phyloP scores from a whole-genome alignment of 441 rosid species.

The Euphorbia schlechtendalii region DNA sequence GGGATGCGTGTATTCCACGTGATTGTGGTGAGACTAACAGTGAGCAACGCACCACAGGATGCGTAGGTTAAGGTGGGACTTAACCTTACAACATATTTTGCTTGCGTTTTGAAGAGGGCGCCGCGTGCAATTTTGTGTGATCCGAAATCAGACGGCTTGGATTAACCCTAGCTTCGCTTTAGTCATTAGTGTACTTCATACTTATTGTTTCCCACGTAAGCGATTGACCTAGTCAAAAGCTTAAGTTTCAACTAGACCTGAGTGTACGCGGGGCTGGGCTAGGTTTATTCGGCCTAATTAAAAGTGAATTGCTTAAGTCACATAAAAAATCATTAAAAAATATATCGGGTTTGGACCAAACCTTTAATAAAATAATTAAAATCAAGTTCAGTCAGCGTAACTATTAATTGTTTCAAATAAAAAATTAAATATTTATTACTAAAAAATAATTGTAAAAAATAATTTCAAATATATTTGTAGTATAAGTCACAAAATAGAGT shows the following conservation, averaged over 20 bases:
- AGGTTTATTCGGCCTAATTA: too few relatives aligned
- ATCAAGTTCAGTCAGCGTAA: too few relatives aligned
- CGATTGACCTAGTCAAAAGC: neutral
- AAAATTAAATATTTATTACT: too few relatives aligned
- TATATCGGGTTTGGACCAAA: too few relatives aligned
- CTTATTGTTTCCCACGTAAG: neutral
- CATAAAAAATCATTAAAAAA: too few relatives aligned
- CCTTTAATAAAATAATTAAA: too few relatives aligned
- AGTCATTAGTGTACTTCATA: neutral
- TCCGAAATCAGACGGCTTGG: neutral
- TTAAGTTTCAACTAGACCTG: neutral
- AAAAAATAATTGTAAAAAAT: too few relatives aligned
- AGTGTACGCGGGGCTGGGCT: neutral
- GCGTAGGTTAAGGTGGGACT: conserved; percentile 5
- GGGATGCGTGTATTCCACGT: neutral
- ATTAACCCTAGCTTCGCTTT: neutral
- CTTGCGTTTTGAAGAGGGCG: neutral
- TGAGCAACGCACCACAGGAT: conserved; percentile 10
- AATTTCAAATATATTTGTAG: too few relatives aligned
- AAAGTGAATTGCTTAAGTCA: too few relatives aligned
- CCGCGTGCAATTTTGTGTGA: neutral
- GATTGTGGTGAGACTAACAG: neutral
- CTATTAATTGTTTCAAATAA: too few relatives aligned
- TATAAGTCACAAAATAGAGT: too few relatives aligned
- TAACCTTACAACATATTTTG: neutral